Evolutionary conservation across 1,284 basidiomycete genomes (phyloP).

Genomic region (Afroboletus lepidellus): DNA sequence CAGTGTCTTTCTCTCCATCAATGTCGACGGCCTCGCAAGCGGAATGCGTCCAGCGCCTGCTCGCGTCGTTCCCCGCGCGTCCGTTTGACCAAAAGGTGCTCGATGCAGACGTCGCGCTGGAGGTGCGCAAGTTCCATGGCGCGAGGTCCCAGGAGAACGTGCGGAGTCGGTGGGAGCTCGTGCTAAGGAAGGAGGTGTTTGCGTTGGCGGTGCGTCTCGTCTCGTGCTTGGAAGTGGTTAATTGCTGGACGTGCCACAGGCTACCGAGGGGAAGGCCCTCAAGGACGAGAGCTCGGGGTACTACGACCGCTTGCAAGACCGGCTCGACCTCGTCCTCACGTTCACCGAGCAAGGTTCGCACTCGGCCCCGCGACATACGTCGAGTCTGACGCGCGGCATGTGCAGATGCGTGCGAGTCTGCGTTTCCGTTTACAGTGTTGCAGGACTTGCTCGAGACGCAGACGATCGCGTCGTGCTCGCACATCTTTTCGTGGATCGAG

Average conservation of each 20-base stretch:
- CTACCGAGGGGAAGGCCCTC: slow-evolving; percentile 58
- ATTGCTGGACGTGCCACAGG: no score
- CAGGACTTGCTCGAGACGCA: slow-evolving; percentile 80
- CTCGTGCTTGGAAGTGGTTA: not conserved
- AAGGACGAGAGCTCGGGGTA: slow-evolving; percentile 51
- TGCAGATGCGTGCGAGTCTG: slow-evolving; percentile 51
- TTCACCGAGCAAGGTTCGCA: slow-evolving; percentile 71
- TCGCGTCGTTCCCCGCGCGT: slow-evolving; percentile 50
- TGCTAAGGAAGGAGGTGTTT: slow-evolving; percentile 67
- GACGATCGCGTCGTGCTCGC: slow-evolving; percentile 77
- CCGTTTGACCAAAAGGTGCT: slow-evolving; percentile 48
- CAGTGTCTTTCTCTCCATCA: not conserved
- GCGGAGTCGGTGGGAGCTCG: slow-evolving; percentile 70
- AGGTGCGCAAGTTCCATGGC: slow-evolving; percentile 43
- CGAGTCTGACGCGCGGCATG: slow-evolving; percentile 8
- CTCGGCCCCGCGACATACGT: slow-evolving; percentile 22
- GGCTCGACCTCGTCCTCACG: slow-evolving; percentile 67
- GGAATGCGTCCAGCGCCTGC: slow-evolving; percentile 41
- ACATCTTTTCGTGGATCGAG: slow-evolving; percentile 85
- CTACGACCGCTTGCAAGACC: slow-evolving; percentile 57
- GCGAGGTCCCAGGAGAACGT: slow-evolving; percentile 53
- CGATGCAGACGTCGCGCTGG: slow-evolving; percentile 47
- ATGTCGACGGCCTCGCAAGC: slow-evolving; percentile 26
- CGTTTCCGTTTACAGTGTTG: slow-evolving; percentile 61
- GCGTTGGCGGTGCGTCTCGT: slow-evolving; percentile 57